Evolutionary conservation across 192 early-diverging fungal species (phyloP), one percentile per base, ranked within the genome.

Genomic region (Irineochytrium annulatum): DNA sequence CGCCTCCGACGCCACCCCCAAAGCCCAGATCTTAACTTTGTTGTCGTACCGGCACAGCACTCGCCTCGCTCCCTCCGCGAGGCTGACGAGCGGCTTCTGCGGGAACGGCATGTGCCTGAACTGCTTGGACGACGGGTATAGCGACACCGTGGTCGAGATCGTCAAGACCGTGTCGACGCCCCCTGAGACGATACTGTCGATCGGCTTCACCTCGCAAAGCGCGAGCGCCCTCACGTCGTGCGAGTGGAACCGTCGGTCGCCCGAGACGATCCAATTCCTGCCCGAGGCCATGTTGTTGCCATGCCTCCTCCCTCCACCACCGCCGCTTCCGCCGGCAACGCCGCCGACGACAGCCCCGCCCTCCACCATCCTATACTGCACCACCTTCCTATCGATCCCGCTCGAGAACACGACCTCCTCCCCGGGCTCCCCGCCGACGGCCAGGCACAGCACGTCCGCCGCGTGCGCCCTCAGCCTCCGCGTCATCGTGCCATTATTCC

Each of bases 141-240:
- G 57, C 11, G 60, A 34, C 13, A 64, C 54, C 24, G 75, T 71
- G 20, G 44, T 41, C n/a, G 72, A 72, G 11, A 77, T 37, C 8
- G 71, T 59, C 8, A 82, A 49, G 28, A 62, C 63, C 19, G 70
- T 71, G 55, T 82, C 80, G 8, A 82, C 62, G n/a, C 72, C 71
- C 44, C 93, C 95, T 37, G 91, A 87, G 34, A 95, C 83, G 35
- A 98, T 64, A 8, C 86, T 68, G 30, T 90, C 85, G 30, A 82
- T 72, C 14, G 75, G 71, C 34, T 82, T 72, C 51, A 73, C 75
- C 46, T 92, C 89, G 64, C 89, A 77, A 31, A 94, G 75, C 1
- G 87, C 86, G 22, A 98, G 57, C 20, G 94, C 88, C 27, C 91
- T 85, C 32, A 98, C 91, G 67, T 98, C 95, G 67, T 98, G 92